Base-by-base conservation (phyloP, 257 asterid species). In the Perilla frutescens region DNA sequence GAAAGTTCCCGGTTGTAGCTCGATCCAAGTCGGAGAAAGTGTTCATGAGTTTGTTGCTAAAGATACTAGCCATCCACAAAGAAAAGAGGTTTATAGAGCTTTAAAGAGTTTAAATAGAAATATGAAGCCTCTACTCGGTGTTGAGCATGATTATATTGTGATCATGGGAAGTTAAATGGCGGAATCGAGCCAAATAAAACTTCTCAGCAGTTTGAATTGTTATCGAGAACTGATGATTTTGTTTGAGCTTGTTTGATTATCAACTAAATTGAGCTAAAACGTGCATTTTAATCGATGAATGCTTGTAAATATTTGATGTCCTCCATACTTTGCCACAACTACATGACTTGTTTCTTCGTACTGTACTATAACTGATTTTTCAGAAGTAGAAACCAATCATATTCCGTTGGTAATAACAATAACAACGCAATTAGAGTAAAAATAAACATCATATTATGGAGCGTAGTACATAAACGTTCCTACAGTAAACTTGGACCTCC, bases 11-110 rank as follows among this genome's bases (percentile, higher is more conserved):
- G 90, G 92, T 9, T 87, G 87, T 74, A 87, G 88, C 81, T 79
- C 87, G 12, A 83, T 87, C 63, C 90, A 87, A 73, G 62, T 82
- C 11, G 87, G 88, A 6, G 80, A 84, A 43, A 14, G 81, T 45
- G 89, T 87, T n/a, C 86, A 87, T 79, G 88, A 82, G 60, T 87
- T 87, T 78, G 76, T 81, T n/a, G 86, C 89, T 2, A 87, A 66
- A 60, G 87, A 87, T 48, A 74, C 71, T 4, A 74, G 60, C 70
- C 83, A 79, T 69, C 80, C 77, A 39, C 55, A 32, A 37, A 82
- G 81, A 71, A 79, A 56, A 70, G 80, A 84, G 56, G 74, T 84
- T 47, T 84, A 84, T 75, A 59, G 50, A 70, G 69, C 75, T 44
- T 72, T 86, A 43, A 60, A 77, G 66, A 69, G 74, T 68, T 82